These are phyloP conservation scores for Plasmodium chabaudi DNA, from an alignment of 169 alveolate genomes.

Conservation along the genomic window DNA sequence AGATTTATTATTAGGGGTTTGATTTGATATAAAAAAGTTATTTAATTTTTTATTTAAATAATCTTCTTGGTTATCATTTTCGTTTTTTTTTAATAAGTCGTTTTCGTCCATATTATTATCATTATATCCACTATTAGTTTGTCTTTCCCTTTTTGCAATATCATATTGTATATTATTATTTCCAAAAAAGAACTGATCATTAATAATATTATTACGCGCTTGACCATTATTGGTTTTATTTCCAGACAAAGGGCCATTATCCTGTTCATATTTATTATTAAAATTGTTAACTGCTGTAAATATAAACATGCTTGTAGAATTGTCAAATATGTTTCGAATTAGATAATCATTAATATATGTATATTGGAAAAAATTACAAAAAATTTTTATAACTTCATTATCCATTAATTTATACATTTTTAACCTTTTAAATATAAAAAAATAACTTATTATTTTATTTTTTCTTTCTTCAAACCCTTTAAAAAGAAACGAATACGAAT, in stretches of 20 bases:
- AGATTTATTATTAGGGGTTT: constrained; percentile 6
- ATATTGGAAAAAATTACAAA: constrained; percentile 67
- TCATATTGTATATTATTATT: no score
- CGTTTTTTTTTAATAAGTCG: background rate
- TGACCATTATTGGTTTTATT: background rate
- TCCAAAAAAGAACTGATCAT: no score
- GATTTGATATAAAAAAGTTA: constrained; percentile 52
- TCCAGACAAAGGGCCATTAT: background rate
- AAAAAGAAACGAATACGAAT: constrained; percentile 68
- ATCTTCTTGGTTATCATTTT: constrained; percentile 42
- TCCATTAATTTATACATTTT: constrained; percentile 36
- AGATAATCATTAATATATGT: constrained; percentile 59
- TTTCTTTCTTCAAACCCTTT: constrained; percentile 76
- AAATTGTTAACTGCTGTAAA: constrained; percentile 53
- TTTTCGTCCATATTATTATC: background rate
- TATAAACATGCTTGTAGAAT: constrained; percentile 23
- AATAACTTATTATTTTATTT: constrained; percentile 46
- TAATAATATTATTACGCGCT: no score
- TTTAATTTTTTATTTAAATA: constrained; percentile 63
- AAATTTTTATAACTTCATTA: constrained; percentile 66
- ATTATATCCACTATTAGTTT: background rate
- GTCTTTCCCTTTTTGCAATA: background rate
- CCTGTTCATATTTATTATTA: constrained; percentile 12
- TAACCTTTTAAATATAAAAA: constrained; percentile 49
- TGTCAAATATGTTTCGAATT: constrained; percentile 59